phyloP scores from a whole-genome alignment of 23 red algal species.

The Agarophyton chilense region DNA sequence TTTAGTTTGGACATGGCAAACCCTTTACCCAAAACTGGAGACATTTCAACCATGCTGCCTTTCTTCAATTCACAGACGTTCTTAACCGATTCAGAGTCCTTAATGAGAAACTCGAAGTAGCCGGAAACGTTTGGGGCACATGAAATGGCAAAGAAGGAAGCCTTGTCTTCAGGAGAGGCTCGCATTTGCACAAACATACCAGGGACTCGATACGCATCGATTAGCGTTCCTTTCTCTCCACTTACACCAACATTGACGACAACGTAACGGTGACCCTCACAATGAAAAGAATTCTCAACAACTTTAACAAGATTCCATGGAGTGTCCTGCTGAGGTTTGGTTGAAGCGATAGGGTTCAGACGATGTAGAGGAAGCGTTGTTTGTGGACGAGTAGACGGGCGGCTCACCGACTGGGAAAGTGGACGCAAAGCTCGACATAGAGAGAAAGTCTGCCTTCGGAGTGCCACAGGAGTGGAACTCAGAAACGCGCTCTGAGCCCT shows the following conservation, averaged over 20 bases:
- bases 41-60: conserved; percentile 63
- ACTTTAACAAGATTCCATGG: conserved; percentile 77
- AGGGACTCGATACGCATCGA: conserved; percentile 78
- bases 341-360: not conserved
- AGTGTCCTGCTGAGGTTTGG: conserved; percentile 59
- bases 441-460: not conserved
- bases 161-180: conserved; percentile 28
- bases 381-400: not conserved
- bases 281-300: conserved; percentile 49
- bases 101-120: conserved; percentile 87
- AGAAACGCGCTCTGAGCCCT: conserved; percentile 8
- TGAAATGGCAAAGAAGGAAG: conserved; percentile 72
- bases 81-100: conserved; percentile 48
- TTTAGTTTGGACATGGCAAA: conserved; percentile 64
- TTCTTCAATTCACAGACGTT: conserved; percentile 28
- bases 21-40: conserved; percentile 77
- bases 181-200: conserved; percentile 86
- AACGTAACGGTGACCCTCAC: conserved; percentile 63
- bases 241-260: conserved; percentile 81
- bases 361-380: conserved; percentile 8
- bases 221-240: conserved; percentile 58
- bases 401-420: not conserved
- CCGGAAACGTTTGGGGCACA: conserved; percentile 79
- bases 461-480: not conserved
- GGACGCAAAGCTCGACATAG: not conserved